These are phyloP conservation scores for Fusarium sp. DNA, from an alignment of 2,329 filamentous ascomycete species.

Conservation along the genomic window DNA sequence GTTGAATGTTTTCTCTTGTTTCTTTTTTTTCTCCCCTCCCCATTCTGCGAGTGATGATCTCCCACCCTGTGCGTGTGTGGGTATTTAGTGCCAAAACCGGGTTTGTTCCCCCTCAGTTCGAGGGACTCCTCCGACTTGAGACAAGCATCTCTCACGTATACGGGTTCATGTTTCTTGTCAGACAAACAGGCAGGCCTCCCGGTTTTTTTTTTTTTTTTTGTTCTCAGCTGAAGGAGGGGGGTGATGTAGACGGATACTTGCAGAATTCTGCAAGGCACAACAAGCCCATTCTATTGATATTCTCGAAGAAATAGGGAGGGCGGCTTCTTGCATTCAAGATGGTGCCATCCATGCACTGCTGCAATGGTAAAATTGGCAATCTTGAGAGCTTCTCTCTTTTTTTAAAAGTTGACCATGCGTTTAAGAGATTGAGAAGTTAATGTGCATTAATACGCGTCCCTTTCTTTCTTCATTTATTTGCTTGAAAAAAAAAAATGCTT, in stretches of 20 bases:
- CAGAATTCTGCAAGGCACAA: conserved; percentile 17
- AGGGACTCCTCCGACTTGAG: not conserved
- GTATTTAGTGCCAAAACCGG: not conserved
- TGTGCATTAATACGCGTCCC: not conserved
- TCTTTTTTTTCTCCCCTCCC: not conserved
- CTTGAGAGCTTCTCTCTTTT: not conserved
- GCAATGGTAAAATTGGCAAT: not conserved
- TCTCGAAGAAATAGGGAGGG: not conserved
- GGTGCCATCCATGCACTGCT: not conserved
- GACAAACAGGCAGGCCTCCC: not conserved
- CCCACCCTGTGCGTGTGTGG: not conserved
- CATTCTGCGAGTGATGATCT: not conserved
- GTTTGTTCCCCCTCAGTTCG: not conserved
- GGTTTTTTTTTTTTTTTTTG: not conserved
- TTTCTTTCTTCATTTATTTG: not conserved
- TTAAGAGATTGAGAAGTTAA: not conserved
- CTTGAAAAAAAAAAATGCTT: not conserved
- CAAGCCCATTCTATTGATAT: not conserved
- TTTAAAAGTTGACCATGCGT: not conserved
- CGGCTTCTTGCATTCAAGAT: not conserved
- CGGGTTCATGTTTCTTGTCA: not conserved
- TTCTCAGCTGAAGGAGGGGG: not conserved
- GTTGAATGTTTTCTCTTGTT: not conserved
- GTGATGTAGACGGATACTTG: not conserved
- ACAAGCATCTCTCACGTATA: not conserved